Evolutionary conservation across 805 yeast species (phyloP), one percentile per base, ranked within the genome.

Genomic region (Wickerhamiella nectarea): DNA sequence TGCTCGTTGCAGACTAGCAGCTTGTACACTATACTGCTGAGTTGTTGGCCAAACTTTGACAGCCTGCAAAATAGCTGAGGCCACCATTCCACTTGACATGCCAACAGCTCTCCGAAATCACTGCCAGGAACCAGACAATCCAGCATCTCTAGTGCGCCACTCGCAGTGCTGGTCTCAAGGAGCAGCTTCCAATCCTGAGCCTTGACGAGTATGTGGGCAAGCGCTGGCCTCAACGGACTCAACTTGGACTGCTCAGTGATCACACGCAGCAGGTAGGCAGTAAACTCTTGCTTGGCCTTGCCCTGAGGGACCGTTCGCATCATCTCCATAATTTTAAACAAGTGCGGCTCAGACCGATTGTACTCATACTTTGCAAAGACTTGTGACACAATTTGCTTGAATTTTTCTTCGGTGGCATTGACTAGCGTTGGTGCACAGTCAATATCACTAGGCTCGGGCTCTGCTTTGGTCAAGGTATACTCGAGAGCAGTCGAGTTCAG

Each of bases 201-300:
- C 5, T 6, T 36, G 29, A 14, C 12, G 2, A 36, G 35, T 6
- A 28, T 5, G n/a, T 9, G 25, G 22, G 39, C 37, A 10, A 42
- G 21, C n/a, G 22, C 5, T 3, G 10, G 20, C 4, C 45, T 24
- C 11, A 42, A 36, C 22, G 36, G 36, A 15, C 45, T 42, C 20
- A 36, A 29, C 12, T 18, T 25, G 19, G 45, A 42, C 24, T 42
- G 45, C 26, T 28, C 29, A 19, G 17, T 21, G 1, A 42, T 25
- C 4, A 29, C 26, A 5, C n/a, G 19, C 11, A 42, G 28, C 6
- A 42, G n/a, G 15, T 28, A 42, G 14, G 12, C 10, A 22, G 36
- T 34, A 12, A 42, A 12, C 19, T 42, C 45, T 15, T 20, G 31
- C 19, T 12, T 22, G 1, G 42, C 31, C n/a, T 18, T 9, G 6